Evolutionary conservation across 306 rosid species (phyloP).

Genomic region (Ceratonia siliqua): DNA sequence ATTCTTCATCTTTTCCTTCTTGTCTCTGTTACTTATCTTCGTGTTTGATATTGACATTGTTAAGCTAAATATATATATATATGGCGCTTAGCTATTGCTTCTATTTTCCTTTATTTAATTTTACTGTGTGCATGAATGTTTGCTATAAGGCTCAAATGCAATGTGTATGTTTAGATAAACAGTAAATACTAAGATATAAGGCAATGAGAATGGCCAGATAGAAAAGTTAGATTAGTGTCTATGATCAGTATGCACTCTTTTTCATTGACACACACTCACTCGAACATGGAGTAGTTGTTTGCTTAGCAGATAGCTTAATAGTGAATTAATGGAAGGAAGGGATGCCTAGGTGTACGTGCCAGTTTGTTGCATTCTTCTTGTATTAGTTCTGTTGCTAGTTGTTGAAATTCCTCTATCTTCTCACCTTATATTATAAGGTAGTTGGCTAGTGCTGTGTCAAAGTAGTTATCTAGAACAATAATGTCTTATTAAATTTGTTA

Average conservation of each 20-base stretch:
- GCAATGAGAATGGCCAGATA: background rate
- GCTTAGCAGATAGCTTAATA: background rate
- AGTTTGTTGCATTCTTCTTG: no score
- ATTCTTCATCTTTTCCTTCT: conserved; percentile 37
- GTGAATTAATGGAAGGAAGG: conserved; percentile 10
- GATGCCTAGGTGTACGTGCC: conserved; percentile 52
- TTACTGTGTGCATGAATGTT: no score
- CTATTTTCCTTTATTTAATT: no score
- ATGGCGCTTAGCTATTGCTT: background rate
- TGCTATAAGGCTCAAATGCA: background rate
- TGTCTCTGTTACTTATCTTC: background rate
- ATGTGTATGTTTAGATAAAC: background rate
- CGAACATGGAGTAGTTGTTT: background rate
- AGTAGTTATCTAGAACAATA: no score
- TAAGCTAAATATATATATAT: no score
- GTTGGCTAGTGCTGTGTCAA: no score
- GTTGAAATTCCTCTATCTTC: no score
- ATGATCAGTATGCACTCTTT: background rate
- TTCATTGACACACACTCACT: background rate
- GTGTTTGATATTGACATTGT: background rate
- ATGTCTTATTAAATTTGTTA: no score
- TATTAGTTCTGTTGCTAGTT: no score
- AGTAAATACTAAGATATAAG: conserved; percentile 21
- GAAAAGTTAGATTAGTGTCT: background rate
- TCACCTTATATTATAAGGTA: no score